A percentile compares a stretch with the other conserved stretches of the same genome.
phyloP scores from a whole-genome alignment of 768 basidiomycete genomes.

The Polyporus arcularius region DNA sequence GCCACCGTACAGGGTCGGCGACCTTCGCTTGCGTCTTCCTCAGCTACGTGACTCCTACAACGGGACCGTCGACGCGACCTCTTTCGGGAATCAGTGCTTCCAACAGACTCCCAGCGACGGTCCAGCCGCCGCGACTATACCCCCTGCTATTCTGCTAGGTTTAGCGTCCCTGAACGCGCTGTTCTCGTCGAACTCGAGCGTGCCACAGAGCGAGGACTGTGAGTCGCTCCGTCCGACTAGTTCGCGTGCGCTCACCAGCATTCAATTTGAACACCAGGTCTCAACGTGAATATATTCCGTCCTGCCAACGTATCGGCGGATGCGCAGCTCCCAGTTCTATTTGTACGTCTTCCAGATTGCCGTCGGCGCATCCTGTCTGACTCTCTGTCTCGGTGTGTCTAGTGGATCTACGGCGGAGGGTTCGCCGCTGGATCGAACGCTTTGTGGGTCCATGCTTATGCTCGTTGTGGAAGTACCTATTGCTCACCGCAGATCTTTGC shows the following conservation, averaged over 20 bases:
- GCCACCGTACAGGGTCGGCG: neutral
- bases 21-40: slow-evolving; percentile 22
- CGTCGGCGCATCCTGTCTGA: no score
- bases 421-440: slow-evolving; percentile 11
- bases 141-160: neutral
- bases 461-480: neutral
- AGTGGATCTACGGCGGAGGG: slow-evolving; percentile 52
- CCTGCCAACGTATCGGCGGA: slow-evolving; percentile 41
- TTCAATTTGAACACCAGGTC: no score
- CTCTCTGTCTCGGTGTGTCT: neutral
- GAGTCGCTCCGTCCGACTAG: neutral
- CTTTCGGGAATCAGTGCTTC: slow-evolving; percentile 15
- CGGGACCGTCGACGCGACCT: slow-evolving; percentile 8
- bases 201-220: slow-evolving; percentile 18
- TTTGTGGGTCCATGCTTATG: neutral
- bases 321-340: slow-evolving; percentile 54
- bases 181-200: neutral
- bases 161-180: neutral
- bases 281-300: slow-evolving; percentile 54
- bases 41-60: slow-evolving; percentile 1
- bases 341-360: slow-evolving; percentile 37
- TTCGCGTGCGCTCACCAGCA: neutral
- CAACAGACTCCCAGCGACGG: slow-evolving; percentile 1
- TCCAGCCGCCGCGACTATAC: neutral
- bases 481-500: neutral